Evolutionary conservation across 1,284 basidiomycete species (phyloP).

Genomic region (Porodaedalea pini): DNA sequence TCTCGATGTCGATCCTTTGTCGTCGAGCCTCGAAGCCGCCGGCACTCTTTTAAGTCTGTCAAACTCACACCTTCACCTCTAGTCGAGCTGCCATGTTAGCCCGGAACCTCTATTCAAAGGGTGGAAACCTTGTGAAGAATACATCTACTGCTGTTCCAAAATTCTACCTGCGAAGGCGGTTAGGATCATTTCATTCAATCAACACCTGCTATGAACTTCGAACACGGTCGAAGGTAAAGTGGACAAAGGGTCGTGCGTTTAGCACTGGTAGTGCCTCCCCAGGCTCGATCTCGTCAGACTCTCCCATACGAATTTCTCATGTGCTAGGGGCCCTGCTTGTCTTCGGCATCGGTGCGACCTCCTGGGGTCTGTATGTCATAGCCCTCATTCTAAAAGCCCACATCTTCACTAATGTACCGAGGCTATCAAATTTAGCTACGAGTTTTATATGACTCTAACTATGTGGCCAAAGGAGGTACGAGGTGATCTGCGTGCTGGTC

Average conservation of each 20-base stretch:
- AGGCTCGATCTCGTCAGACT: slow-evolving; percentile 4
- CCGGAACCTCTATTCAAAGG: too few species aligned
- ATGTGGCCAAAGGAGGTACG: slow-evolving; percentile 66
- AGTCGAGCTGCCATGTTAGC: too few species aligned
- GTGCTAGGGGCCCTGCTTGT: slow-evolving; percentile 47
- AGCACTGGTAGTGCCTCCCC: neutral
- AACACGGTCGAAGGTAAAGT: neutral
- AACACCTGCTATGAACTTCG: too few species aligned
- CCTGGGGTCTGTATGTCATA: slow-evolving; percentile 55
- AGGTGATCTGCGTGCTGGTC: slow-evolving; percentile 58
- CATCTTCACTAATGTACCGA: neutral
- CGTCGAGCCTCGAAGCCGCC: too few species aligned
- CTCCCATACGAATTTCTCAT: slow-evolving; percentile 34
- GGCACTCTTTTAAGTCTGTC: too few species aligned
- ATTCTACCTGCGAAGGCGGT: too few species aligned
- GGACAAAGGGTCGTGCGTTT: neutral
- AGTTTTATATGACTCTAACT: slow-evolving; percentile 57
- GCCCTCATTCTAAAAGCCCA: neutral
- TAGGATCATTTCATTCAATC: too few species aligned
- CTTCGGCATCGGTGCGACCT: slow-evolving; percentile 46
- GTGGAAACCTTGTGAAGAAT: too few species aligned
- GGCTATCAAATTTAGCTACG: slow-evolving; percentile 46
- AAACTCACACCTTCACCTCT: too few species aligned
- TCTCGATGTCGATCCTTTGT: too few species aligned
- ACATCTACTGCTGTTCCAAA: too few species aligned